Evolutionary conservation across 345 rosid genomes (phyloP).

Genomic region (Populus ilicifolia): DNA sequence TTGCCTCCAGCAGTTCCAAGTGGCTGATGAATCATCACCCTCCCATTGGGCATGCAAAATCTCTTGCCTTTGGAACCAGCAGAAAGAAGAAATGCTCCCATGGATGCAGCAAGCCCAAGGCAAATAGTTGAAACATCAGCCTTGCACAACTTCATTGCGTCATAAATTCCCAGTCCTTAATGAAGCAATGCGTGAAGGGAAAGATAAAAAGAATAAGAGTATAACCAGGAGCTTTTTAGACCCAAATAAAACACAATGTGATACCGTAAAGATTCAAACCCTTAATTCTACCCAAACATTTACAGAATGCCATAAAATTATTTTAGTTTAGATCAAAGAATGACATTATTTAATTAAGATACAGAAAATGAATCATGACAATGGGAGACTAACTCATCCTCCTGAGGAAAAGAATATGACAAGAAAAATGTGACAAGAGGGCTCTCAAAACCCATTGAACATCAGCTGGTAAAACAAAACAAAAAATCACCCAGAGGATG

Average conservation of each 20-base stretch:
- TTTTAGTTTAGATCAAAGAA: too few species aligned
- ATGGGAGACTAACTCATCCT: too few species aligned
- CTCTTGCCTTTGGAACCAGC: constrained; percentile 90
- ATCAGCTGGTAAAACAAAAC: too few species aligned
- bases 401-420: too few species aligned
- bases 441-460: too few species aligned
- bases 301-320: too few species aligned
- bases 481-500: too few species aligned
- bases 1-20: constrained; percentile 85
- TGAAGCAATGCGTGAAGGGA: background rate
- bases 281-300: too few species aligned
- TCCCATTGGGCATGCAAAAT: constrained; percentile 91
- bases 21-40: constrained; percentile 93
- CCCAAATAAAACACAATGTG: background rate
- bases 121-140: constrained; percentile 97
- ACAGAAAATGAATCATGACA: too few species aligned
- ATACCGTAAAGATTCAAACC: background rate
- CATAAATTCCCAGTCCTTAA: constrained; percentile 92
- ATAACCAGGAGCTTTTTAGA: background rate
- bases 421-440: too few species aligned
- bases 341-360: too few species aligned
- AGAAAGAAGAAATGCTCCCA: constrained; percentile 89
- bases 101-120: constrained; percentile 87
- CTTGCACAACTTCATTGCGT: constrained; percentile 90
- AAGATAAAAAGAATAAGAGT: constrained; percentile 10